A percentile compares a stretch with the other conserved stretches of the same genome.
These are phyloP conservation scores for Trichoderma breve DNA, from an alignment of 2,329 filamentous ascomycete species.

Conservation along the genomic window DNA sequence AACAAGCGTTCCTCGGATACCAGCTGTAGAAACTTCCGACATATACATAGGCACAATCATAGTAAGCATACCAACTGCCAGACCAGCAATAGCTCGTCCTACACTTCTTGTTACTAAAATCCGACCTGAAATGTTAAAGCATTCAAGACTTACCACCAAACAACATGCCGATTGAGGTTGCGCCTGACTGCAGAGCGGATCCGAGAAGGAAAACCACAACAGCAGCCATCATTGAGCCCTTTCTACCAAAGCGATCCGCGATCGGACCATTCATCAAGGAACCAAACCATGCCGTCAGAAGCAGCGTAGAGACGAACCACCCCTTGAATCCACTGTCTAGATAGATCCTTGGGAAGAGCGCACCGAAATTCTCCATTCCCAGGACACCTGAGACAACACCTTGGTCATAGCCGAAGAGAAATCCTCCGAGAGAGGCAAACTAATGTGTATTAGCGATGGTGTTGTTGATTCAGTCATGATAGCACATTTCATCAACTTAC, in stretches of 20 bases:
- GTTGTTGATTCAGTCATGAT: neutral
- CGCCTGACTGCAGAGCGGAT: slow-evolving; percentile 44
- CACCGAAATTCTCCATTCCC: slow-evolving; percentile 44
- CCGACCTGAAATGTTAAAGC: neutral
- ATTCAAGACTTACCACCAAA: slow-evolving; percentile 34
- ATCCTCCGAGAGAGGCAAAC: slow-evolving; percentile 39
- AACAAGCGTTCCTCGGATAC: slow-evolving; percentile 48
- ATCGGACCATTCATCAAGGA: slow-evolving; percentile 44
- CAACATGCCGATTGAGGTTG: slow-evolving; percentile 39
- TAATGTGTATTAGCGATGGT: slow-evolving; percentile 2
- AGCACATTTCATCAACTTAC: slow-evolving; percentile 27
- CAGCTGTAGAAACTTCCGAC: slow-evolving; percentile 48
- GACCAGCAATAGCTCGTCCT: slow-evolving; percentile 44
- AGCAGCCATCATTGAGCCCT: slow-evolving; percentile 37
- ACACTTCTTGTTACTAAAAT: neutral
- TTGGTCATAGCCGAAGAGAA: slow-evolving; percentile 51
- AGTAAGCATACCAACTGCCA: slow-evolving; percentile 42
- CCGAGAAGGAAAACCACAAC: slow-evolving; percentile 41
- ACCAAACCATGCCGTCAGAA: slow-evolving; percentile 49
- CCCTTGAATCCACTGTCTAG: slow-evolving; percentile 48
- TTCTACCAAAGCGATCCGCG: slow-evolving; percentile 36
- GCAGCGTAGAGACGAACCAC: slow-evolving; percentile 51
- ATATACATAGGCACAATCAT: slow-evolving; percentile 46
- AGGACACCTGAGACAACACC: slow-evolving; percentile 48
- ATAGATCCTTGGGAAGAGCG: slow-evolving; percentile 35